Conservation (phyloP, 352 stramenopile genomes). For the Blastocystis sp. region DNA sequence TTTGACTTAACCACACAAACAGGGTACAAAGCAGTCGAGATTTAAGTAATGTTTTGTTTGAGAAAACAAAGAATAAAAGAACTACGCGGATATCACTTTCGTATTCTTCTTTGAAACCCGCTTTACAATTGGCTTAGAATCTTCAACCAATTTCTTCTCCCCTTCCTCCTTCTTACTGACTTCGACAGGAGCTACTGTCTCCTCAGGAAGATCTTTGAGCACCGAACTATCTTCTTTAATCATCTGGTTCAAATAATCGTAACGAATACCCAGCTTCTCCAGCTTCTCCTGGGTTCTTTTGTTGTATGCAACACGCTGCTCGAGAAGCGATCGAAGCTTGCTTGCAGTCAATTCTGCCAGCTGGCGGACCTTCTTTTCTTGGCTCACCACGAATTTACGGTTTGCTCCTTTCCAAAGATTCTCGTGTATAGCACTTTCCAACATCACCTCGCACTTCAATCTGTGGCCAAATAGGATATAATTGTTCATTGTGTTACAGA, state of each 20-base stretch:
- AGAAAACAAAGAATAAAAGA: not conserved
- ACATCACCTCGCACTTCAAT: slow-evolving; percentile 84
- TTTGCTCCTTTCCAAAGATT: slow-evolving; percentile 78
- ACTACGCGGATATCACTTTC: not conserved
- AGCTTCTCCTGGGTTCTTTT: slow-evolving; percentile 75
- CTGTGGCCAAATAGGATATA: slow-evolving; percentile 86
- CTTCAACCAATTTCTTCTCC: not conserved
- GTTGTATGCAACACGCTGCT: slow-evolving; percentile 66
- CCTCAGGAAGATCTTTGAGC: not conserved
- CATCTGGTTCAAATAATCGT: slow-evolving; percentile 62
- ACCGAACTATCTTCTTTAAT: not conserved
- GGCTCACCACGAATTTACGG: slow-evolving; percentile 71
- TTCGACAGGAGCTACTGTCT: not conserved
- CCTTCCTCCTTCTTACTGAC: not conserved
- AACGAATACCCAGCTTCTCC: slow-evolving; percentile 75
- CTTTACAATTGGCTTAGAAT: not conserved
- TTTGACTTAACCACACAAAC: slow-evolving; percentile 26
- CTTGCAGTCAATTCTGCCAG: slow-evolving; percentile 66
- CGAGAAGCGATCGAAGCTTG: slow-evolving; percentile 53
- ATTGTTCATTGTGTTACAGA: slow-evolving; percentile 85
- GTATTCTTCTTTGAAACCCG: not conserved
- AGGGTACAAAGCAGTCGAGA: not conserved
- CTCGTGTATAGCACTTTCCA: slow-evolving; percentile 76
- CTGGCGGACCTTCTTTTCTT: slow-evolving; percentile 69
- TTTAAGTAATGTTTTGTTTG: not conserved